phyloP scores from a whole-genome alignment of 352 stramenopile species.

The Globisporangium irregulare region DNA sequence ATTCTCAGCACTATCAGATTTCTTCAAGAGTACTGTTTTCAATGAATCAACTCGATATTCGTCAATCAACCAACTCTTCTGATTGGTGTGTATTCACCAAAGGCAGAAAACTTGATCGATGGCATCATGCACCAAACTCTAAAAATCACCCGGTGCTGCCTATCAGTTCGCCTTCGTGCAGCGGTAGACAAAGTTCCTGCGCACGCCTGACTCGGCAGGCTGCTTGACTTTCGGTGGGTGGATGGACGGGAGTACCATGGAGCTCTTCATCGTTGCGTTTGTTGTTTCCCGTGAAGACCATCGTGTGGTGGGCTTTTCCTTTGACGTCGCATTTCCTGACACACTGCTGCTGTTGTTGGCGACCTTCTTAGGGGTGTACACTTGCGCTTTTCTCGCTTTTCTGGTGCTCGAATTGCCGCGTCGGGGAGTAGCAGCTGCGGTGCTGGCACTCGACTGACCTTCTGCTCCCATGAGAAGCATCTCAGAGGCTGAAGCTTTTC shows the following conservation, averaged over 20 bases:
- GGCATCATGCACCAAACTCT: neutral
- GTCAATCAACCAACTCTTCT: neutral
- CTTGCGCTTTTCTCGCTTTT: neutral
- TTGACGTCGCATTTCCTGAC: neutral
- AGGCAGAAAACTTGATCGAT: neutral
- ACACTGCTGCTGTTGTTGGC: neutral
- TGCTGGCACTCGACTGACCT: neutral
- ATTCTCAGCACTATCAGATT: neutral
- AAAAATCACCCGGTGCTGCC: too few species aligned
- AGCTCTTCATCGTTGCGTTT: neutral
- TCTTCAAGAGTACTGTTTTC: neutral
- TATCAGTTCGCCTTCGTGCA: neutral
- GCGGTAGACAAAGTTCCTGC: constrained; percentile 3
- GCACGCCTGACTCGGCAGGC: neutral
- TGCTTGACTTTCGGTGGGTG: neutral
- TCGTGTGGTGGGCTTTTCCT: neutral
- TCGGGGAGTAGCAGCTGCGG: neutral
- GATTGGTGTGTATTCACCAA: neutral
- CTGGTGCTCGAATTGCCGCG: neutral
- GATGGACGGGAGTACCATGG: constrained; percentile 9
- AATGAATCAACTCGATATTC: neutral
- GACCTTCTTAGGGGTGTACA: neutral
- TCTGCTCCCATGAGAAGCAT: constrained; percentile 16
- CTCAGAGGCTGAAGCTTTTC: constrained; percentile 3
- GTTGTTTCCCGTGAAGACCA: neutral